Conservation (phyloP, 495 filamentous ascomycete genomes). For the Talaromyces liani region DNA sequence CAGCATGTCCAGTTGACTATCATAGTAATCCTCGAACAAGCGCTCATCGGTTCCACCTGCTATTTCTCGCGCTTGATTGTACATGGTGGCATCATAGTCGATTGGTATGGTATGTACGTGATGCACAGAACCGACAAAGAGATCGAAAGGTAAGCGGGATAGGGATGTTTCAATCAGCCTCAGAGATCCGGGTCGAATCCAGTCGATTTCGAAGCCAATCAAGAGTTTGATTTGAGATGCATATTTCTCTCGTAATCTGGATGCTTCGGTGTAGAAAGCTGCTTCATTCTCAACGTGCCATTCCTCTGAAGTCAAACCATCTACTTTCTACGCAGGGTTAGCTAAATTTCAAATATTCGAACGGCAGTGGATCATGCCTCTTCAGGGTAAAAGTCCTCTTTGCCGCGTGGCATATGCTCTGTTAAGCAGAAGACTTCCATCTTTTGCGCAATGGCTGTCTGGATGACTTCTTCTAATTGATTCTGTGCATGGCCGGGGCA, state of each 20-base stretch:
- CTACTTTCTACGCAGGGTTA: not conserved
- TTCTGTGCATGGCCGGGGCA: slow-evolving; percentile 83
- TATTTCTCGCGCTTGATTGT: slow-evolving; percentile 49
- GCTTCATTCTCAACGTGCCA: slow-evolving; percentile 51
- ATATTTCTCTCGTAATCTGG: slow-evolving; percentile 64
- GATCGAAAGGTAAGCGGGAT: slow-evolving; percentile 59
- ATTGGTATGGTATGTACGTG: slow-evolving; percentile 82
- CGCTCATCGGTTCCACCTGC: slow-evolving; percentile 60
- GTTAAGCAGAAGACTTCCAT: slow-evolving; percentile 82
- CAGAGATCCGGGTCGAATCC: slow-evolving; percentile 65
- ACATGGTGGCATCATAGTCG: slow-evolving; percentile 69
- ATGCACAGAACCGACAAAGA: slow-evolving; percentile 87
- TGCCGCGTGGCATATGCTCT: slow-evolving; percentile 87
- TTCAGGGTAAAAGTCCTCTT: slow-evolving; percentile 83
- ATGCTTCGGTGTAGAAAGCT: slow-evolving; percentile 63
- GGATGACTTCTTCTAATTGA: slow-evolving; percentile 74
- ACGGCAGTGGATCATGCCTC: slow-evolving; percentile 47
- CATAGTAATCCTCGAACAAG: slow-evolving; percentile 76
- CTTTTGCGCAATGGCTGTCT: slow-evolving; percentile 65
- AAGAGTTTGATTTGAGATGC: slow-evolving; percentile 65
- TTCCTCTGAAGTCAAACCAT: slow-evolving; percentile 13
- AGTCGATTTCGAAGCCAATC: slow-evolving; percentile 89
- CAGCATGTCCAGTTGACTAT: slow-evolving; percentile 79
- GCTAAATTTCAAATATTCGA: not conserved
- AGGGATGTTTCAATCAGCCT: slow-evolving; percentile 51